Percentiles rank a stretch among this genome's conserved stretches.
Conservation (phyloP, 2,329 filamentous ascomycete species). For the Colletotrichum sp. region DNA sequence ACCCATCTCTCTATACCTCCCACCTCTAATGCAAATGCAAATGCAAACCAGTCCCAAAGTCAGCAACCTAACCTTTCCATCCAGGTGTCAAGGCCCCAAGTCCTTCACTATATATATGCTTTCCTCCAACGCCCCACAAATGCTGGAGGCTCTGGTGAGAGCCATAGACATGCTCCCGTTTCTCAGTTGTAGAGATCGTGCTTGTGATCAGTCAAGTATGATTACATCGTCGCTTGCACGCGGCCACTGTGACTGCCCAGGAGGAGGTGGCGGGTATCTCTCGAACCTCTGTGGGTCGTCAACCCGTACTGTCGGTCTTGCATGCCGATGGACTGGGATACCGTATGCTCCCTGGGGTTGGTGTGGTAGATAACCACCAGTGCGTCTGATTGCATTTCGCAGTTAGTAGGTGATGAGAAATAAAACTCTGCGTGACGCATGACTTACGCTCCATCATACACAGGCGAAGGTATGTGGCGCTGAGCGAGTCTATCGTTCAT, state of each 20-base stretch:
- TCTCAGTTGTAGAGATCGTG: background rate
- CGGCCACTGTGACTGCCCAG: constrained; percentile 23
- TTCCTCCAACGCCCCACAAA: background rate
- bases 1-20: background rate
- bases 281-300: background rate
- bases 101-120: background rate
- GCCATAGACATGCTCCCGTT: background rate
- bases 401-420: background rate
- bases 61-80: background rate
- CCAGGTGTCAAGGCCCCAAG: background rate
- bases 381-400: background rate
- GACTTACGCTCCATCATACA: constrained; percentile 5
- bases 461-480: background rate
- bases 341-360: constrained; percentile 18
- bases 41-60: background rate
- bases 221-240: constrained; percentile 32
- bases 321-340: constrained; percentile 4
- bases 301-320: background rate
- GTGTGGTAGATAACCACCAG: constrained; percentile 15
- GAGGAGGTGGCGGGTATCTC: constrained; percentile 20
- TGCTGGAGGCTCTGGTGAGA: background rate
- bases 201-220: constrained; percentile 31
- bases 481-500: background rate
- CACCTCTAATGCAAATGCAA: background rate
- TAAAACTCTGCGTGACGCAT: background rate